Evolutionary conservation across 305 asterid genomes (phyloP).

Genomic region (Fraxinus platypoda): DNA sequence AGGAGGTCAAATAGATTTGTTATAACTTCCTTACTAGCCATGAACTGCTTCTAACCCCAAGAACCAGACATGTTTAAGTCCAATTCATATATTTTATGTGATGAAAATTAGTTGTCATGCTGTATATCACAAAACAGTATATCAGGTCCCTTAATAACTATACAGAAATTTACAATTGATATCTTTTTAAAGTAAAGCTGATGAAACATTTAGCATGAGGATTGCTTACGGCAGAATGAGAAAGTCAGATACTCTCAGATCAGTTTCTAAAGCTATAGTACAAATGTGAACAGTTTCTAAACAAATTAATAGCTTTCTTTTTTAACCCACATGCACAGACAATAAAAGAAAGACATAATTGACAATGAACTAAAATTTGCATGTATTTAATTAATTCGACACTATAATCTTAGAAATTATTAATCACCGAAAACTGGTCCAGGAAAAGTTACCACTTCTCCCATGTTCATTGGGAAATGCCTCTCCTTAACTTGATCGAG

Average conservation of each 20-base stretch:
- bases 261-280: background rate
- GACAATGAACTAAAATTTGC: background rate
- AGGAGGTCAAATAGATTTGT: background rate
- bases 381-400: background rate
- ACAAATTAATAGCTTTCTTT: background rate
- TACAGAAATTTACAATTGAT: background rate
- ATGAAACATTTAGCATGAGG: background rate
- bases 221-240: background rate
- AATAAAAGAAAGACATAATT: background rate
- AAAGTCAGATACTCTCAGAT: background rate
- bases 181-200: background rate
- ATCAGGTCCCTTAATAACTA: background rate
- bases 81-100: background rate
- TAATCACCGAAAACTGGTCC: background rate
- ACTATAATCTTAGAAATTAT: background rate
- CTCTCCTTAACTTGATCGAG: conserved; percentile 42
- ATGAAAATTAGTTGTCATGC: background rate
- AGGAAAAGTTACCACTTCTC: conserved; percentile 35
- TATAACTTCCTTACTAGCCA: background rate
- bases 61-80: background rate
- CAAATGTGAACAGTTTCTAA: background rate
- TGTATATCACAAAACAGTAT: background rate
- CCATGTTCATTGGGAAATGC: conserved; percentile 32
- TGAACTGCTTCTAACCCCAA: background rate
- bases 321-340: background rate